A percentile compares a stretch with the other conserved stretches of the same genome.
phyloP scores from a whole-genome alignment of 306 rosid species.

The Gillenia trifoliata region DNA sequence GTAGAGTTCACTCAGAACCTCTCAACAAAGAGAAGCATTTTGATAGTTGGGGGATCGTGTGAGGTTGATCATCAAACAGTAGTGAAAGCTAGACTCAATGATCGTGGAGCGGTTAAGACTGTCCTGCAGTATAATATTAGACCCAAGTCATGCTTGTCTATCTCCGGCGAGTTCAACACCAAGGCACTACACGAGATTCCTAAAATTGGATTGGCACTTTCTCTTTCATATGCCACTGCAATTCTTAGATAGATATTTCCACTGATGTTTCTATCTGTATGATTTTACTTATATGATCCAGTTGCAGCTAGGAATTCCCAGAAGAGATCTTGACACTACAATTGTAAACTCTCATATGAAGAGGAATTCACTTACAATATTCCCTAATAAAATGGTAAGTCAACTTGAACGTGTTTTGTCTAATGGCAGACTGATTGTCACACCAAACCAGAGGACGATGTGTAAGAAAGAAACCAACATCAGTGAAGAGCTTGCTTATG shows the following conservation, averaged over 20 bases:
- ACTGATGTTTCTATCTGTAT: not conserved
- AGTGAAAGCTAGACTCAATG: conserved; percentile 18
- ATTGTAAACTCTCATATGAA: not conserved
- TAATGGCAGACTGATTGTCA: no score
- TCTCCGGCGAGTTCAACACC: conserved; percentile 13
- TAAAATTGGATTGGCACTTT: conserved; percentile 19
- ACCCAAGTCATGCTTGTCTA: conserved; percentile 11
- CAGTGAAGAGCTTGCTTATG: no score
- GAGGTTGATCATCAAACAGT: conserved; percentile 3
- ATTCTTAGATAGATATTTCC: not conserved
- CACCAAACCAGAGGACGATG: no score
- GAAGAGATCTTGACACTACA: no score
- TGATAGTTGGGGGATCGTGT: conserved; percentile 15
- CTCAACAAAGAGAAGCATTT: conserved; percentile 13
- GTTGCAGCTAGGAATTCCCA: no score
- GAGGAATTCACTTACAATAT: not conserved
- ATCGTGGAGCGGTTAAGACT: conserved; percentile 8
- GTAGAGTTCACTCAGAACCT: conserved; percentile 13
- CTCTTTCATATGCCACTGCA: conserved; percentile 4
- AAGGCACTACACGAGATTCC: conserved; percentile 11
- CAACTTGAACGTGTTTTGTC: no score
- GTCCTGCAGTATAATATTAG: not conserved
- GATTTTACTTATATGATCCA: no score
- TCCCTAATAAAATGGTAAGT: no score
- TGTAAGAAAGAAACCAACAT: no score